Evolutionary conservation across 2,329 filamentous ascomycete species (phyloP).

Genomic region (Alternaria hordeiaustralica): DNA sequence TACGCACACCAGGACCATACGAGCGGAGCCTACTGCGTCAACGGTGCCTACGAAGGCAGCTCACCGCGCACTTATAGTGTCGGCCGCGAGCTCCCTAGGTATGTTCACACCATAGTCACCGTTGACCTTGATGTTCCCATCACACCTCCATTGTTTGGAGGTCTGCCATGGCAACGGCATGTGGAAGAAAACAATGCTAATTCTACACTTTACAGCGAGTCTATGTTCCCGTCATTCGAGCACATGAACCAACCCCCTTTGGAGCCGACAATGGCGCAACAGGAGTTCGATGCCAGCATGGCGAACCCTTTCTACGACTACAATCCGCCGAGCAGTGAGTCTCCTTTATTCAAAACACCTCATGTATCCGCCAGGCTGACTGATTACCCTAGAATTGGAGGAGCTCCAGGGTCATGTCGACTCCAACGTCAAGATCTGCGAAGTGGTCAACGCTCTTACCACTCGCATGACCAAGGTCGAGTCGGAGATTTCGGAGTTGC

Average conservation of each 20-base stretch:
- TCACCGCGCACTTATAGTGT: conserved; percentile 7
- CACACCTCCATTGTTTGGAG: conserved; percentile 17
- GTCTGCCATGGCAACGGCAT: conserved; percentile 17
- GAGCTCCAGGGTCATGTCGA: neutral
- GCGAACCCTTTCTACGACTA: neutral
- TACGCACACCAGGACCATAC: neutral
- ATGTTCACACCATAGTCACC: neutral
- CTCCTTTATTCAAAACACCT: neutral
- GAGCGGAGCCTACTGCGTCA: neutral
- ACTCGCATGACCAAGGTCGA: conserved; percentile 95
- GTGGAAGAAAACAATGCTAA: neutral
- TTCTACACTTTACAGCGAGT: neutral
- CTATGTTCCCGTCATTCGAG: neutral
- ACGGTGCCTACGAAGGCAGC: neutral
- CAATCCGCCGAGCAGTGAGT: neutral
- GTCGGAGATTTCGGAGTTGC: conserved; percentile 69
- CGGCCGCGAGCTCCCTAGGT: neutral
- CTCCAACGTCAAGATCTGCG: neutral
- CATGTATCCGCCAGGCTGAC: neutral
- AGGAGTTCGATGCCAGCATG: neutral
- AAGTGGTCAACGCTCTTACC: conserved; percentile 60
- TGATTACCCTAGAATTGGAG: neutral
- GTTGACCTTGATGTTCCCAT: neutral
- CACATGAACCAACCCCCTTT: neutral
- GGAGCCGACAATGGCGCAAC: neutral